Conservation (phyloP, 179 eudicot species). For the Monotropa hypopitys region DNA sequence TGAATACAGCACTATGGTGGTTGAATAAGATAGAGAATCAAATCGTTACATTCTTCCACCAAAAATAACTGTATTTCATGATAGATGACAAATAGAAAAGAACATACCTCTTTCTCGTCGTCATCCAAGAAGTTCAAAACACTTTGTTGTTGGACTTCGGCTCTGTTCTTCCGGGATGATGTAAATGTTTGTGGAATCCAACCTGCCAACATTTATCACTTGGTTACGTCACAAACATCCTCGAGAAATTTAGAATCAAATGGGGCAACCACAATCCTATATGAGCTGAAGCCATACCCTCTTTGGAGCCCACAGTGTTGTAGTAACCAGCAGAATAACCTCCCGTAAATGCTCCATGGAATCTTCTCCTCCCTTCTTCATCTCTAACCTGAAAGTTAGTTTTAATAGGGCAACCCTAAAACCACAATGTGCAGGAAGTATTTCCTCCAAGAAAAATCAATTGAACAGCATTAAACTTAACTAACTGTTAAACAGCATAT, state of each 20-base stretch:
- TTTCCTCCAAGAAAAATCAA: not conserved
- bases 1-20: not conserved
- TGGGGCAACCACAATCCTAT: not conserved
- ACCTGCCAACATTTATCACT: constrained; percentile 29
- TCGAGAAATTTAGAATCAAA: not conserved
- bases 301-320: constrained; percentile 92
- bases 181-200: constrained; percentile 90
- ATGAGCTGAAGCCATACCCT: constrained; percentile 36
- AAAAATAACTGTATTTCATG: not conserved
- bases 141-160: constrained; percentile 59
- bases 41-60: not conserved
- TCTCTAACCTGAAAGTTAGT: constrained; percentile 56
- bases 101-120: constrained; percentile 78
- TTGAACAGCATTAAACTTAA: not conserved
- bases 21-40: not conserved
- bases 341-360: constrained; percentile 97
- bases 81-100: constrained; percentile 1
- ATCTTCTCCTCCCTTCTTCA: constrained; percentile 94
- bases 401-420: not conserved
- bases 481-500: not conserved
- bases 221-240: not conserved
- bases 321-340: constrained; percentile 92
- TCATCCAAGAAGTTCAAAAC: constrained; percentile 74
- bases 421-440: not conserved
- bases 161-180: constrained; percentile 84